phyloP scores from a whole-genome alignment of 2,329 filamentous ascomycete genomes.

The Paracamarosporium sp. region DNA sequence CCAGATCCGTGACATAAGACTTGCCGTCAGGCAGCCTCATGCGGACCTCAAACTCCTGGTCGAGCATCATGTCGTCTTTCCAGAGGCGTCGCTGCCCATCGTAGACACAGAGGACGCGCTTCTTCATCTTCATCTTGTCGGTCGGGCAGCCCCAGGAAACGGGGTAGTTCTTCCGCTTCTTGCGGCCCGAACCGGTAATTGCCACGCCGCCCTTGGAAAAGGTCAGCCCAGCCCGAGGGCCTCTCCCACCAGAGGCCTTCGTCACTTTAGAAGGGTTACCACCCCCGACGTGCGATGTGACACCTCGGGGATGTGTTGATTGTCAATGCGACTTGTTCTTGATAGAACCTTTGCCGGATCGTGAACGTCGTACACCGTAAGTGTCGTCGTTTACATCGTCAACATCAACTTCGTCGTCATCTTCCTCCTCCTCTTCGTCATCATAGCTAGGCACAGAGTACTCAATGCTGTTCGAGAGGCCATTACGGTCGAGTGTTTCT shows the following conservation, averaged over 20 bases:
- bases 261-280: conserved; percentile 40
- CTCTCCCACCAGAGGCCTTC: conserved; percentile 47
- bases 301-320: conserved; percentile 59
- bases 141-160: conserved; percentile 91
- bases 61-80: conserved; percentile 99
- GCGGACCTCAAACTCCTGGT: conserved; percentile 91
- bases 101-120: conserved; percentile 91
- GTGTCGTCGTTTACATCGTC: conserved; percentile 61
- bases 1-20: conserved; percentile 89
- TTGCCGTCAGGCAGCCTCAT: conserved; percentile 72
- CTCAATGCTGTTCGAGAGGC: conserved; percentile 53
- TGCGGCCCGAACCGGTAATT: conserved; percentile 68
- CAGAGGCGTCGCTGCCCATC: conserved; percentile 86
- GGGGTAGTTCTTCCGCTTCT: conserved; percentile 92
- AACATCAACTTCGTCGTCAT: conserved; percentile 62
- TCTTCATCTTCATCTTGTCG: conserved; percentile 98
- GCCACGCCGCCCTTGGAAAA: conserved; percentile 77
- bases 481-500: conserved; percentile 48
- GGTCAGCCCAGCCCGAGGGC: conserved; percentile 67
- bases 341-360: conserved; percentile 56
- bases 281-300: conserved; percentile 47
- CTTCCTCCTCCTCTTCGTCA: conserved; percentile 66
- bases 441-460: conserved; percentile 56
- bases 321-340: conserved; percentile 60
- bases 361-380: conserved; percentile 56